Conservation (phyloP, 2,329 filamentous ascomycete genomes). For the Fusarium sp. region DNA sequence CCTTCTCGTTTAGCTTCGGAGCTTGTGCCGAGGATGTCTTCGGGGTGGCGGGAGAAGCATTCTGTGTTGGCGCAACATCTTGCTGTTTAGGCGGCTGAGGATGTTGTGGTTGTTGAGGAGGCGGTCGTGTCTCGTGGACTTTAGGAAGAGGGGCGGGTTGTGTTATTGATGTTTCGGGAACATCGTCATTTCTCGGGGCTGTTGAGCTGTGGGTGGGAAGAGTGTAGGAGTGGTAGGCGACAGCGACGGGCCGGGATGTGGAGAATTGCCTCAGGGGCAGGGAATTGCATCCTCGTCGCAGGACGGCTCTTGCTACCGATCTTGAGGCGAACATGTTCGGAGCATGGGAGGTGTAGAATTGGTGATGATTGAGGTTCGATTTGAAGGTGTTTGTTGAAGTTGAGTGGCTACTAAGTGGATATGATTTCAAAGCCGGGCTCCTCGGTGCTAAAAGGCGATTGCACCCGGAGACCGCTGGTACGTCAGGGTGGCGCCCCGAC, state of each 20-base stretch:
- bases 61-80: conserved; percentile 29
- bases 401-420: conserved; percentile 8
- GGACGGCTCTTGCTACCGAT: conserved; percentile 59
- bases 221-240: conserved; percentile 67
- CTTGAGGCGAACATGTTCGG: conserved; percentile 61
- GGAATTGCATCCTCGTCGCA: conserved; percentile 58
- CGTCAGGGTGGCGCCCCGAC: conserved; percentile 51
- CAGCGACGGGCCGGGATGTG: conserved; percentile 50
- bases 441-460: conserved; percentile 52
- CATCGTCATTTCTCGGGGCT: conserved; percentile 59
- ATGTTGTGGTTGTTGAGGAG: conserved; percentile 46
- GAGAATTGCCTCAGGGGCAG: conserved; percentile 60
- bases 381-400: conserved; percentile 8
- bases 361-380: conserved; percentile 23
- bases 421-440: conserved; percentile 48
- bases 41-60: conserved; percentile 39
- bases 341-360: conserved; percentile 43
- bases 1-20: conserved; percentile 67
- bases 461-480: conserved; percentile 48
- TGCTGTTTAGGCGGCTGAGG: conserved; percentile 41
- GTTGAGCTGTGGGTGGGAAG: conserved; percentile 61
- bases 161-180: conserved; percentile 64
- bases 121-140: conserved; percentile 68
- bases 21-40: conserved; percentile 54
- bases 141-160: conserved; percentile 62